phyloP scores from a whole-genome alignment of 805 yeast genomes.

The Sugiyamaella qingdaonensis region DNA sequence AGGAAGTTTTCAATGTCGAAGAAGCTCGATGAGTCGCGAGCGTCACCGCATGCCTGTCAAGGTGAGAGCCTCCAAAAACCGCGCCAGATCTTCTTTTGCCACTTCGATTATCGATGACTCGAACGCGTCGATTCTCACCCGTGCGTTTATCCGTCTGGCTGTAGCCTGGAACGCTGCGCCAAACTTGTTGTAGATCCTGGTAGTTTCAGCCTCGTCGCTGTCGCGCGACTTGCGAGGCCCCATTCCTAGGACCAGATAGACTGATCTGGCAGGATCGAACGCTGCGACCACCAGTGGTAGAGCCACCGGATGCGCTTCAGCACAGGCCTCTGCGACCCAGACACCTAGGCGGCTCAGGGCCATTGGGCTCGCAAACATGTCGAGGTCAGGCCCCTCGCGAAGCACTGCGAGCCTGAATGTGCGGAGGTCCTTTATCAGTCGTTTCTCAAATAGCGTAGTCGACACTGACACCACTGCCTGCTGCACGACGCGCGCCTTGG shows the following conservation, averaged over 20 bases:
- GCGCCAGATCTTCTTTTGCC: conserved; percentile 77
- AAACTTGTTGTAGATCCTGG: conserved; percentile 59
- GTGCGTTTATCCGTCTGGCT: conserved; percentile 78
- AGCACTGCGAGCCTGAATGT: conserved; percentile 82
- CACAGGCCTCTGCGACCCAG: conserved; percentile 87
- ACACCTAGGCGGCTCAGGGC: conserved; percentile 78
- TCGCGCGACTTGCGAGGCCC: conserved; percentile 71
- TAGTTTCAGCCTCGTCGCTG: conserved; percentile 28
- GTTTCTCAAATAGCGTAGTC: conserved; percentile 80
- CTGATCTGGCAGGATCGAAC: conserved; percentile 64
- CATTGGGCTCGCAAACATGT: conserved; percentile 77
- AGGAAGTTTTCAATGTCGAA: not conserved
- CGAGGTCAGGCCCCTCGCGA: conserved; percentile 81
- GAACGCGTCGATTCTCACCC: conserved; percentile 87
- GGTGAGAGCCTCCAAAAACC: conserved; percentile 81
- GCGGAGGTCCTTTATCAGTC: conserved; percentile 70
- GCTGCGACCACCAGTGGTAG: conserved; percentile 85
- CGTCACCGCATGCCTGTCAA: conserved; percentile 50
- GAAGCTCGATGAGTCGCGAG: too few species aligned
- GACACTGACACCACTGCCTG: conserved; percentile 83
- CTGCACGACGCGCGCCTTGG: conserved; percentile 78
- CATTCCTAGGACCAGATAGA: conserved; percentile 83
- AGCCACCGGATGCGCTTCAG: conserved; percentile 63
- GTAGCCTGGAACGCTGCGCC: conserved; percentile 89
- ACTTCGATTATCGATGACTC: conserved; percentile 92